Percentiles rank a stretch among this genome's conserved stretches.
phyloP scores from a whole-genome alignment of 257 asterid species.

The Buddleja alternifolia region DNA sequence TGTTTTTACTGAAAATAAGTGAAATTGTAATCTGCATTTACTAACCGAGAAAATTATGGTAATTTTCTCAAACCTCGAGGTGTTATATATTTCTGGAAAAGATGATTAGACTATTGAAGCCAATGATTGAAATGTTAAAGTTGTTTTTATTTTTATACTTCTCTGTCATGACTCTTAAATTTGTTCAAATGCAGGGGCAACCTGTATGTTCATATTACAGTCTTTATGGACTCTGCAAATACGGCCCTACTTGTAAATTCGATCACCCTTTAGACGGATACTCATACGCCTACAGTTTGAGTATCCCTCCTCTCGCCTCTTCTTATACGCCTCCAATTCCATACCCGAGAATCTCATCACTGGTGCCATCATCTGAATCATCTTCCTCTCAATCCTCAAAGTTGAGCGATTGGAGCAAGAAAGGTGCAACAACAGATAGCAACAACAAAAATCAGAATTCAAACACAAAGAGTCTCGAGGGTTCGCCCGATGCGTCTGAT shows the following conservation, averaged over 20 bases:
- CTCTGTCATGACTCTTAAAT: background rate
- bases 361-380: slow-evolving; percentile 31
- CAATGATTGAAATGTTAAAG: too few species aligned
- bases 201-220: slow-evolving; percentile 53
- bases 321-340: slow-evolving; percentile 31
- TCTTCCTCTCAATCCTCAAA: slow-evolving; percentile 40
- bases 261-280: slow-evolving; percentile 70
- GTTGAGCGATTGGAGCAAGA: slow-evolving; percentile 45
- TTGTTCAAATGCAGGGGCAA: slow-evolving; percentile 52
- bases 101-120: too few species aligned
- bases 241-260: slow-evolving; percentile 60
- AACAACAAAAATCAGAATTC: slow-evolving; percentile 30
- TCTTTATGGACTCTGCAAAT: slow-evolving; percentile 62
- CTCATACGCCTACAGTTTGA: slow-evolving; percentile 40
- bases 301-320: slow-evolving; percentile 41
- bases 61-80: too few species aligned
- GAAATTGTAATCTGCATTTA: too few species aligned
- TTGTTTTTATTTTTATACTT: background rate
- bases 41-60: too few species aligned
- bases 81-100: too few species aligned
- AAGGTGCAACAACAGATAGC: slow-evolving; percentile 37
- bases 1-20: too few species aligned
- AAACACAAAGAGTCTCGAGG: slow-evolving; percentile 32
- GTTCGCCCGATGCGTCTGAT: slow-evolving; percentile 37
- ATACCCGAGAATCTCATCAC: slow-evolving; percentile 30